Evolutionary conservation across 257 asterid species (phyloP).

Genomic region (Solanum sitiens): DNA sequence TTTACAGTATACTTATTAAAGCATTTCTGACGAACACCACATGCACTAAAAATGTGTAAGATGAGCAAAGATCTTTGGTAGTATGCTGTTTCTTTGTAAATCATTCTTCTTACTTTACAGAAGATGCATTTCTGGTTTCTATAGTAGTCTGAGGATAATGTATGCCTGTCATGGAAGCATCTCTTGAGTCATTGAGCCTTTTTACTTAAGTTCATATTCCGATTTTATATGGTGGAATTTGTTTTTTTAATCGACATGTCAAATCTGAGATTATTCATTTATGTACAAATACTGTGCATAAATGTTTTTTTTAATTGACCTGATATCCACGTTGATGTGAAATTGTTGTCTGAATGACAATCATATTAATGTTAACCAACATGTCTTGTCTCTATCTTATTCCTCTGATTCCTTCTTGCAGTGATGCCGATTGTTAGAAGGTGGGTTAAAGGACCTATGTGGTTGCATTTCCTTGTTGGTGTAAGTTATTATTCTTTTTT

Average conservation of each 20-base stretch:
- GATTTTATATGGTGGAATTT: background rate
- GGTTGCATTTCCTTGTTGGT: constrained; percentile 84
- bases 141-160: background rate
- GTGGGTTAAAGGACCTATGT: constrained; percentile 83
- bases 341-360: background rate
- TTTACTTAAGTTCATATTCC: background rate
- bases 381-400: background rate
- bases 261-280: background rate
- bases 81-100: background rate
- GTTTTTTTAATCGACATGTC: background rate
- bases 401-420: constrained; percentile 13
- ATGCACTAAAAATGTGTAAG: background rate
- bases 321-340: background rate
- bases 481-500: constrained; percentile 31
- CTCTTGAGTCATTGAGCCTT: background rate
- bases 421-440: constrained; percentile 79
- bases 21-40: background rate
- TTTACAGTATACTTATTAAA: background rate
- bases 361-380: background rate
- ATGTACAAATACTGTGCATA: background rate
- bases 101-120: background rate
- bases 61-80: background rate
- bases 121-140: background rate
- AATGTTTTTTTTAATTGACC: background rate
- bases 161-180: background rate